Evolutionary conservation across 2,329 filamentous ascomycete genomes (phyloP).

Genomic region (Phyllachora maydis): DNA sequence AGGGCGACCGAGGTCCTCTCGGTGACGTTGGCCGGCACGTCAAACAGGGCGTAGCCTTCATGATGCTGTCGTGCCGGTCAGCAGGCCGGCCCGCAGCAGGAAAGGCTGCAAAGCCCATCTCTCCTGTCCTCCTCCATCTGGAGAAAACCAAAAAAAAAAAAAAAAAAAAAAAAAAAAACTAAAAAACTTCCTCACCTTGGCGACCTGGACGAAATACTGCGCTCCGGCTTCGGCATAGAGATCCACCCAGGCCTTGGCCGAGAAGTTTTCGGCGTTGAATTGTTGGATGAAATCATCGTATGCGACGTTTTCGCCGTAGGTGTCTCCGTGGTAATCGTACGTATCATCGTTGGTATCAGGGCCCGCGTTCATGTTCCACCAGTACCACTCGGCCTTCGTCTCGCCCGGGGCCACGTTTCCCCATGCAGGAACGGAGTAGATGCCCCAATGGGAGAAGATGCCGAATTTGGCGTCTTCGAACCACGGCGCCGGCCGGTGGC

Average conservation of each 20-base stretch:
- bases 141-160: too few relatives aligned
- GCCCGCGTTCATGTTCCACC: conserved; percentile 25
- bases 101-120: too few relatives aligned
- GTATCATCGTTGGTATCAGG: conserved; percentile 17
- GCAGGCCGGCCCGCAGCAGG: too few relatives aligned
- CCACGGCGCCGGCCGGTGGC: conserved; percentile 26
- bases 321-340: conserved; percentile 20
- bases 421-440: conserved; percentile 34
- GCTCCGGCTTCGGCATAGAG: conserved; percentile 15
- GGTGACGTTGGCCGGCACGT: conserved; percentile 14
- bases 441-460: conserved; percentile 40
- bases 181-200: too few relatives aligned
- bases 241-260: conserved; percentile 12
- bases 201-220: conserved; percentile 26
- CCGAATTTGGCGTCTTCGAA: conserved; percentile 33
- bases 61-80: conserved; percentile 25
- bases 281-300: conserved; percentile 14
- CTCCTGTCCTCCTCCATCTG: too few relatives aligned
- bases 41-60: conserved; percentile 24
- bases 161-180: too few relatives aligned
- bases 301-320: conserved; percentile 2
- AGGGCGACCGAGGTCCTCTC: conserved; percentile 19
- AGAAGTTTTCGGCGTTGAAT: conserved; percentile 4
- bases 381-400: conserved; percentile 23
- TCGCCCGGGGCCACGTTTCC: conserved; percentile 20